phyloP scores from a whole-genome alignment of 2,329 filamentous ascomycete species.

The Trichoderma oligosporum region DNA sequence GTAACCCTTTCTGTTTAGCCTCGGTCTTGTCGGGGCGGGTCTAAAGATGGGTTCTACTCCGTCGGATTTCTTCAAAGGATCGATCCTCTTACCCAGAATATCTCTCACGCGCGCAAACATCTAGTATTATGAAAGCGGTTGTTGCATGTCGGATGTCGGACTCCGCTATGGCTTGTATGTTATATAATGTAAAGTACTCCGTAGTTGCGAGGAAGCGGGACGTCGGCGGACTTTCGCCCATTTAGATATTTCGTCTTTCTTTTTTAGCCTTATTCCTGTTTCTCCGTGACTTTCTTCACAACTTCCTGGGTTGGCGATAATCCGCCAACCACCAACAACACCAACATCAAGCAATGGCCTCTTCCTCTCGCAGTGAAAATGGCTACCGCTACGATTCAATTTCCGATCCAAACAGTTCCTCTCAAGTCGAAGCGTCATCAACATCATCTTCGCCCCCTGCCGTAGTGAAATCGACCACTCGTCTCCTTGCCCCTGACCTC shows the following conservation, averaged over 20 bases:
- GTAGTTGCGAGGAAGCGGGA: not conserved
- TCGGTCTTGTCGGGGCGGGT: constrained; percentile 6
- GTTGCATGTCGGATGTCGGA: constrained; percentile 13
- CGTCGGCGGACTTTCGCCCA: constrained; percentile 1
- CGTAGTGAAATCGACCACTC: constrained; percentile 20
- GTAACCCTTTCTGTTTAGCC: not conserved
- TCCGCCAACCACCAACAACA: not conserved
- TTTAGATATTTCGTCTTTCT: not conserved
- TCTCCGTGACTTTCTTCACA: not conserved
- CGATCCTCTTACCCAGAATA: too few species aligned
- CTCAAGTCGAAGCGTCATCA: not conserved
- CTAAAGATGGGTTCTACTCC: not conserved
- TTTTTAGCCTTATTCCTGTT: not conserved
- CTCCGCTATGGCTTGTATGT: too few species aligned
- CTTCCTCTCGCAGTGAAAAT: constrained; percentile 9
- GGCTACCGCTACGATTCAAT: constrained; percentile 21
- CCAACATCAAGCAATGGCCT: not conserved
- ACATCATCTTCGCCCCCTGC: not conserved
- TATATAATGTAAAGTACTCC: too few species aligned
- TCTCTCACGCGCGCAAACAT: too few species aligned
- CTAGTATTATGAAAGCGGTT: too few species aligned
- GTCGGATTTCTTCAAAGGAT: not conserved
- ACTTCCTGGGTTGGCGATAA: not conserved
- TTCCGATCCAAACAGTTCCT: not conserved
- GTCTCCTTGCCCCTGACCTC: constrained; percentile 43